A percentile compares a stretch with the other conserved stretches of the same genome.
Evolutionary conservation across 2,329 filamentous ascomycete species (phyloP).

Genomic region (Botrytis pseudocinerea): DNA sequence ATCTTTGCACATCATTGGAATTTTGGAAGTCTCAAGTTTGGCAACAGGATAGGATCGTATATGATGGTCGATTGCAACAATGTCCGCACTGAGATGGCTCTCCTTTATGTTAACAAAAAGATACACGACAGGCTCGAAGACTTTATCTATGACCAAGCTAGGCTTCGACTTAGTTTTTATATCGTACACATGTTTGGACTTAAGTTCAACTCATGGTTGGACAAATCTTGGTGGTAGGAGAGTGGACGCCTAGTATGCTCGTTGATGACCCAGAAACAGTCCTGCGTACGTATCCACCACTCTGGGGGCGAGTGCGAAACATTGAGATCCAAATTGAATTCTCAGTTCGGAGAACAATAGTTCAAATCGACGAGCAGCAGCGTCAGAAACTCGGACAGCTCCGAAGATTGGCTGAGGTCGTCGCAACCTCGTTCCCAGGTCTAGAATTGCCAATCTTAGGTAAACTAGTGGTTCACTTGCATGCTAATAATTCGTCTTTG

Average conservation of each 20-base stretch:
- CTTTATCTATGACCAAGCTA: background rate
- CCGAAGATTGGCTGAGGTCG: background rate
- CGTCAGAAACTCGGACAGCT: background rate
- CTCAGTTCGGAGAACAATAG: background rate
- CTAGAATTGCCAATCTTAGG: background rate
- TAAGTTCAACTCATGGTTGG: background rate
- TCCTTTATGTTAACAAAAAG: too few relatives aligned
- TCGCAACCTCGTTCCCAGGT: background rate
- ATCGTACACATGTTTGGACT: background rate
- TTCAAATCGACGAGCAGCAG: background rate
- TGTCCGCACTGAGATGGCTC: too few relatives aligned
- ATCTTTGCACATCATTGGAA: too few relatives aligned
- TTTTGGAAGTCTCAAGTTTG: too few relatives aligned
- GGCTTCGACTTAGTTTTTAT: background rate
- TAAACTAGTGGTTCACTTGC: background rate
- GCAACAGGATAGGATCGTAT: too few relatives aligned
- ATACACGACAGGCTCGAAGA: too few relatives aligned
- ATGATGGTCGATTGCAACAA: too few relatives aligned
- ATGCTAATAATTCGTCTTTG: background rate
- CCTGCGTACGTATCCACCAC: background rate
- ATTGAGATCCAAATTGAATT: background rate
- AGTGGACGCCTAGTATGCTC: background rate
- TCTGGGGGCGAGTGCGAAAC: background rate
- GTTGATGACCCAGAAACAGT: background rate
- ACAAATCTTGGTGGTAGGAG: background rate